Base-by-base conservation (phyloP, 805 yeast genomes). In the Blastobotrys americana region DNA sequence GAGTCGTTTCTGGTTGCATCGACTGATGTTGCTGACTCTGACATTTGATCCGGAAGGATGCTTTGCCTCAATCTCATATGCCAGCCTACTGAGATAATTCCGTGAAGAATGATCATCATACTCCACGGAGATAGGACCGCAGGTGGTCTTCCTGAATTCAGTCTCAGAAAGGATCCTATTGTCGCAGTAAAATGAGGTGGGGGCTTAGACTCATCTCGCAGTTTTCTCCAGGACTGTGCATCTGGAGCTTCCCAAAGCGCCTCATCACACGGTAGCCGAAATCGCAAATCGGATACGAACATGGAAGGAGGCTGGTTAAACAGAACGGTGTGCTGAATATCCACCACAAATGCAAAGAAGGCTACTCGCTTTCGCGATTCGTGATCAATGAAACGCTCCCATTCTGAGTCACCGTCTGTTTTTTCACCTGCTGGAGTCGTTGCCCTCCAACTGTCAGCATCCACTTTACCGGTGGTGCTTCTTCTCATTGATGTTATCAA, bases 331-430 rank as follows among this genome's bases (percentile, higher is more conserved):
- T 87, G 95, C 2, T 81, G 73, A 2, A 83, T 78, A 61, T 86
- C 96, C 54, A 83, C 70, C 57, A 82, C 84, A 60, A 86, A 87
- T 10, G 94, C 87, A 77, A 84, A 77, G 49, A 80, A 77, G 0
- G 94, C 85, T 1, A 82, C 73, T 45, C 96, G 65, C 58, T 86
- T 87, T 71, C 84, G 70, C 42, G 80, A 76, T 62, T 86, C 96
- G 39, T 48, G 51, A 19, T 43, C 43, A 27, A 51, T 50, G 28
- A 51, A 51, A 16, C 37, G 31, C 36, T 39, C 46, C 55, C 55
- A 51, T 39, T 50, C 55, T 15, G 37, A 34, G 21, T 44, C 49
- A 23, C 38, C 41, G 10, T 25, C 31, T 13, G 31, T 25, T 25
- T 25, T 25, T 18, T 25, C 21, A 5, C 17, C 43, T 13, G 22